These are phyloP conservation scores for Pestalotiopsis sp. DNA, from an alignment of 2,329 filamentous ascomycete genomes.

Conservation along the genomic window DNA sequence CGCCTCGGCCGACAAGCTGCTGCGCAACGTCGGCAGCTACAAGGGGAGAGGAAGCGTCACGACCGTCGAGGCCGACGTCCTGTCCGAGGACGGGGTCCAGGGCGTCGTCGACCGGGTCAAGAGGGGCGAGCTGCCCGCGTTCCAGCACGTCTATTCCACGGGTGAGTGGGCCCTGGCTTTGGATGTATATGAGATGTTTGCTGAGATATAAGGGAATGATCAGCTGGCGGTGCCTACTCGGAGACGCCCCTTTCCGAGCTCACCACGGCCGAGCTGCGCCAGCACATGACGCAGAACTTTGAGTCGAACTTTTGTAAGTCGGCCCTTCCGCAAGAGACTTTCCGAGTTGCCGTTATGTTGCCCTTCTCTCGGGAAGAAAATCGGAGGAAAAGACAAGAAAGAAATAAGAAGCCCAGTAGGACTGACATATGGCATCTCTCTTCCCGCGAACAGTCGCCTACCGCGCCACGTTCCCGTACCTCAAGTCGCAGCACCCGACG, in stretches of 20 bases:
- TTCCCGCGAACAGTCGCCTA: slow-evolving; percentile 27
- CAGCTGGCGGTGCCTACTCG: slow-evolving; percentile 28
- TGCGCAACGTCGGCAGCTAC: slow-evolving; percentile 27
- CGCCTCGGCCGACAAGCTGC: slow-evolving; percentile 33
- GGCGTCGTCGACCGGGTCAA: slow-evolving; percentile 36
- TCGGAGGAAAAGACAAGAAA: background rate
- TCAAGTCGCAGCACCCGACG: slow-evolving; percentile 28
- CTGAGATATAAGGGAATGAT: background rate
- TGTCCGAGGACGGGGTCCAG: slow-evolving; percentile 29
- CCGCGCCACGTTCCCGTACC: slow-evolving; percentile 31
- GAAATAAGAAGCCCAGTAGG: background rate
- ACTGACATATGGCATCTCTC: background rate
- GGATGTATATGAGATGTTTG: background rate
- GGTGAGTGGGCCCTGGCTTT: slow-evolving; percentile 21
- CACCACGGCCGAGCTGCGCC: slow-evolving; percentile 20
- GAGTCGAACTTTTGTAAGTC: slow-evolving; percentile 34
- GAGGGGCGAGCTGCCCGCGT: slow-evolving; percentile 34
- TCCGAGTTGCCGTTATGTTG: background rate
- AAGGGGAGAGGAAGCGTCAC: slow-evolving; percentile 28
- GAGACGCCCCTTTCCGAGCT: slow-evolving; percentile 24
- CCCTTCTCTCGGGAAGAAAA: background rate
- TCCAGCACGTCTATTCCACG: slow-evolving; percentile 38
- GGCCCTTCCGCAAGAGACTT: background rate
- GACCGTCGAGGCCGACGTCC: slow-evolving; percentile 32
- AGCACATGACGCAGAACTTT: slow-evolving; percentile 24